Conservation (phyloP, 192 early-diverging fungal species). For the Gorgonomyces haynaldii region DNA sequence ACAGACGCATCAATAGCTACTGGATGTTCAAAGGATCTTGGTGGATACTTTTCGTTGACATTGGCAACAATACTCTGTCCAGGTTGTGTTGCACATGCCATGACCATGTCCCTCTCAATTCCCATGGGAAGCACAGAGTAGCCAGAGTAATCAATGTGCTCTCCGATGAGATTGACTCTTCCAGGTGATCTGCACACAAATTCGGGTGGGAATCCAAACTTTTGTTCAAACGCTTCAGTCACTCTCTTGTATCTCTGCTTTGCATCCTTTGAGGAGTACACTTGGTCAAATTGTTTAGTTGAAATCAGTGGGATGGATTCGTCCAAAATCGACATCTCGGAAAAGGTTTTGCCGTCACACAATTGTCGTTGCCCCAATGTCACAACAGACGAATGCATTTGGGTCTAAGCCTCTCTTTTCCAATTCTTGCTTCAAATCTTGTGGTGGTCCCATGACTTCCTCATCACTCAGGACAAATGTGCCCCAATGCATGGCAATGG, state of each 20-base stretch:
- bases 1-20: conserved; percentile 58
- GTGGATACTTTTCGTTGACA: conserved; percentile 38
- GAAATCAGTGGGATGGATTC: too few relatives aligned
- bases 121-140: conserved; percentile 94
- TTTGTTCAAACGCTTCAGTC: background rate
- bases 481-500: conserved; percentile 78
- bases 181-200: conserved; percentile 85
- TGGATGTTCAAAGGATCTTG: conserved; percentile 34
- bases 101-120: conserved; percentile 66
- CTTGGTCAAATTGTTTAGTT: background rate
- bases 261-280: background rate
- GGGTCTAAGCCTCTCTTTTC: conserved; percentile 19
- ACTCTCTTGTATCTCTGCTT: conserved; percentile 13
- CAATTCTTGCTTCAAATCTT: conserved; percentile 43
- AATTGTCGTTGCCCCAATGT: conserved; percentile 12
- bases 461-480: conserved; percentile 69
- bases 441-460: conserved; percentile 54
- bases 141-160: conserved; percentile 94
- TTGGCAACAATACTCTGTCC: conserved; percentile 38
- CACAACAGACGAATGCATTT: conserved; percentile 11
- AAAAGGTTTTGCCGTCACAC: background rate
- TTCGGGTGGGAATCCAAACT: conserved; percentile 46
- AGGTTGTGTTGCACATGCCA: background rate
- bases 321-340: background rate
- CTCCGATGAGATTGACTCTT: conserved; percentile 90